phyloP scores from a whole-genome alignment of 768 basidiomycete genomes.

The Podaxis pistillaris region DNA sequence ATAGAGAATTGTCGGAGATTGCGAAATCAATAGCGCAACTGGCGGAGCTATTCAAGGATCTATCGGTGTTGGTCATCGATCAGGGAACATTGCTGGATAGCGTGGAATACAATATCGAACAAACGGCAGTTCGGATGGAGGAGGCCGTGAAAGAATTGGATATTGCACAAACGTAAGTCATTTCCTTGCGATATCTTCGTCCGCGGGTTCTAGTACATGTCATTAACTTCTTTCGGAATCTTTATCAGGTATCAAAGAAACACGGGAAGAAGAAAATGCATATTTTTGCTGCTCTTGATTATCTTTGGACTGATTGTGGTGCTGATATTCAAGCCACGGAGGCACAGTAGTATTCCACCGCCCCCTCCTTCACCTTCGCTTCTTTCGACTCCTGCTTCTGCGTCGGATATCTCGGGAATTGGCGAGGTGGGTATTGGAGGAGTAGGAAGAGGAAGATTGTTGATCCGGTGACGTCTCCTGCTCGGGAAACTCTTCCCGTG shows the following conservation, averaged over 20 bases:
- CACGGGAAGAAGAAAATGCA: conserved; percentile 90
- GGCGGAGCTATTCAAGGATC: conserved; percentile 95
- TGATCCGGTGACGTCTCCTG: neutral
- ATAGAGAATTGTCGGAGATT: conserved; percentile 82
- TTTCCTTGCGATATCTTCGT: conserved; percentile 11
- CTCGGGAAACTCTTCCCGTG: neutral
- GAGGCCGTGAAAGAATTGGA: conserved; percentile 85
- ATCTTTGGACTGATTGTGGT: conserved; percentile 86
- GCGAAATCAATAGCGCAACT: conserved; percentile 89
- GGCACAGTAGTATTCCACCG: conserved; percentile 34
- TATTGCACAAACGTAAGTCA: conserved; percentile 72
- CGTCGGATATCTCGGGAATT: conserved; percentile 4
- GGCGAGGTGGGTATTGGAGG: conserved; percentile 9
- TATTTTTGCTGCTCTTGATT: conserved; percentile 86
- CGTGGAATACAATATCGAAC: conserved; percentile 96
- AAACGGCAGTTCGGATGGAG: conserved; percentile 76
- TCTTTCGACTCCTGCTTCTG: conserved; percentile 10
- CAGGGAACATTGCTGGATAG: conserved; percentile 97
- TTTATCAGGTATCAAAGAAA: conserved; percentile 83
- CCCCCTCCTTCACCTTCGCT: conserved; percentile 22
- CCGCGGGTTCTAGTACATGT: conserved; percentile 1
- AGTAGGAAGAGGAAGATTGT: neutral
- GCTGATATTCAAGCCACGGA: conserved; percentile 89
- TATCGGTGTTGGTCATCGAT: conserved; percentile 91
- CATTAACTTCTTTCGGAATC: conserved; percentile 13